These are phyloP conservation scores for Alloteropsis angusta DNA, from an alignment of 202 grass and related monocot species.

Conservation along the genomic window DNA sequence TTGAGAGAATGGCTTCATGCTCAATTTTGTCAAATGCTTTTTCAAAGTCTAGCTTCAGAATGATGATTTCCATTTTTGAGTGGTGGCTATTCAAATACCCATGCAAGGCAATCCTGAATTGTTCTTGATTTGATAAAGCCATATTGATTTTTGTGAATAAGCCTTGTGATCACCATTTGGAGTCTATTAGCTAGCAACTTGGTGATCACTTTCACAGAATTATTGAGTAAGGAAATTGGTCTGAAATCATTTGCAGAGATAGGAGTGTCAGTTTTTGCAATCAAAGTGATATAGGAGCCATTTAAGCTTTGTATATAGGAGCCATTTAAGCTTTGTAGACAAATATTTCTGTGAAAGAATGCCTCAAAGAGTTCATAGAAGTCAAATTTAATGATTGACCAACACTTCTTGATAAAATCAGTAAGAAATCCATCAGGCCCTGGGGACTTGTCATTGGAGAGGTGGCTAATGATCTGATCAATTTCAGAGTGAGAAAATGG, in stretches of 20 bases:
- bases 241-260: background rate
- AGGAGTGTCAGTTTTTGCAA: fast-evolving
- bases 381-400: background rate
- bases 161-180: no score
- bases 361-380: background rate
- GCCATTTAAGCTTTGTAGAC: background rate
- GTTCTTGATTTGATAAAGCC: no score
- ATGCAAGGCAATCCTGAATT: no score
- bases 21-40: no score
- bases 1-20: no score
- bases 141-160: no score
- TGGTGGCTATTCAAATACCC: no score
- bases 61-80: no score
- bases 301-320: background rate
- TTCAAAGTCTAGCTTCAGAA: no score
- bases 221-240: background rate
- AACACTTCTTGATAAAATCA: background rate
- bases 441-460: background rate
- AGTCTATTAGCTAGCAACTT: no score
- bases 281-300: background rate
- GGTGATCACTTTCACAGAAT: background rate
- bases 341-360: background rate
- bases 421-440: background rate
- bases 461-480: no score
- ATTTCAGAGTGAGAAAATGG: no score